These are phyloP conservation scores for Claviceps lovelessii DNA, from an alignment of 2,329 filamentous ascomycete species.

Conservation along the genomic window DNA sequence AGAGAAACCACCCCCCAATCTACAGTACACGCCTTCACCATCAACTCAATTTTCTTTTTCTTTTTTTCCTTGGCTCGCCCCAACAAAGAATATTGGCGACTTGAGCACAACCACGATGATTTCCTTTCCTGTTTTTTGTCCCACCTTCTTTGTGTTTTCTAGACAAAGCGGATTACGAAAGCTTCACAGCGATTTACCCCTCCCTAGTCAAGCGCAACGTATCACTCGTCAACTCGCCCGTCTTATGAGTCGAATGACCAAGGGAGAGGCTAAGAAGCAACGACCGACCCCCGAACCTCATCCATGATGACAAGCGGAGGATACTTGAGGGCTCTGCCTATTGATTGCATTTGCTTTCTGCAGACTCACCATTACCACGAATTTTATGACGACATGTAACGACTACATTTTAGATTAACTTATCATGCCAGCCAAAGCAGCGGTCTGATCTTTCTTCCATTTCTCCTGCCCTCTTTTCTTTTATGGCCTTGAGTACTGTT, in stretches of 20 bases:
- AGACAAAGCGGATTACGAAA: constrained; percentile 23
- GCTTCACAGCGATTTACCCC: constrained; percentile 22
- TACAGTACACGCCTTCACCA: neutral
- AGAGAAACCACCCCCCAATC: neutral
- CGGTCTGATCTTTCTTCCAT: constrained; percentile 1
- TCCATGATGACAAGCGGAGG: neutral
- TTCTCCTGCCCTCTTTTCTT: neutral
- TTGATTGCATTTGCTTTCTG: constrained; percentile 6
- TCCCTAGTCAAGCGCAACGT: constrained; percentile 17
- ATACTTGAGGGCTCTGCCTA: neutral
- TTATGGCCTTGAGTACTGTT: neutral
- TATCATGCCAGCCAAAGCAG: constrained; percentile 2
- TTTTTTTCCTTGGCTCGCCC: neutral
- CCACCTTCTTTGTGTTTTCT: neutral
- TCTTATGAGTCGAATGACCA: constrained; percentile 5
- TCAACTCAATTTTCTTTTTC: neutral
- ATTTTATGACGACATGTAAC: constrained; percentile 15
- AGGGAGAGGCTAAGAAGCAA: constrained; percentile 1
- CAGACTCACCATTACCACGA: constrained; percentile 11
- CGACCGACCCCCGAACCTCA: neutral
- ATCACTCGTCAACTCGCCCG: constrained; percentile 4
- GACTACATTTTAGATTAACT: constrained; percentile 9
- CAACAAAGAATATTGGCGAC: neutral
- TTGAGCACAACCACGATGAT: neutral
- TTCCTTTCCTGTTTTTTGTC: neutral